These are phyloP conservation scores for Neofusicoccum umdonicola DNA, from an alignment of 2,329 filamentous ascomycete species.

Conservation along the genomic window DNA sequence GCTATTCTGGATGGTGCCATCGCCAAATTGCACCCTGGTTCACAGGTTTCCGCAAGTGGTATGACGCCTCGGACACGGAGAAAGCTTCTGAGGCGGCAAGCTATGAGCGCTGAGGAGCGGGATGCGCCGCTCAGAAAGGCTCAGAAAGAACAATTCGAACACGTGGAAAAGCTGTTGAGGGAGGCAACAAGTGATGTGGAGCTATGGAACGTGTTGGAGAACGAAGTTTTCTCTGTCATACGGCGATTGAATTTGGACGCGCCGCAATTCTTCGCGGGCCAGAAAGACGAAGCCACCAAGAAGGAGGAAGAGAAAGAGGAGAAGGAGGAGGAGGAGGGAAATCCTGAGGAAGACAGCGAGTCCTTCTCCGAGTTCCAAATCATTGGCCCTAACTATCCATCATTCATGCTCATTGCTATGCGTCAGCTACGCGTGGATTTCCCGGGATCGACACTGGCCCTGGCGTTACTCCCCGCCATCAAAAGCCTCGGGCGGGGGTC, in stretches of 20 bases:
- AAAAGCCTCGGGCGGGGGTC: slow-evolving; percentile 67
- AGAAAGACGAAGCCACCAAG: not conserved
- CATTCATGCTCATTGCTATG: slow-evolving; percentile 58
- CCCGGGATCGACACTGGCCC: slow-evolving; percentile 57
- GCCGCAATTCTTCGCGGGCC: not conserved
- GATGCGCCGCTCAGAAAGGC: slow-evolving; percentile 5
- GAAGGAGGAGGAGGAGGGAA: not conserved
- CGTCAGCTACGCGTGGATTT: slow-evolving; percentile 59
- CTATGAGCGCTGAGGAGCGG: not conserved
- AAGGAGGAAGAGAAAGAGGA: not conserved
- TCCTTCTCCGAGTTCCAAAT: slow-evolving; percentile 47
- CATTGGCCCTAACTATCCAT: slow-evolving; percentile 64
- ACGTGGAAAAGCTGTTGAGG: slow-evolving; percentile 56
- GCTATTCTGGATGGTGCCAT: slow-evolving; percentile 1
- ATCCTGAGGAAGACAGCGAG: not conserved
- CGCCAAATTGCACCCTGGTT: not conserved
- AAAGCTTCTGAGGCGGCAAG: not conserved
- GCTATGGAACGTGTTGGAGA: slow-evolving; percentile 66
- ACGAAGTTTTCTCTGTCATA: slow-evolving; percentile 64
- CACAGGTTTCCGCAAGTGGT: not conserved
- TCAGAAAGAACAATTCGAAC: slow-evolving; percentile 22
- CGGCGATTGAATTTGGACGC: slow-evolving; percentile 53
- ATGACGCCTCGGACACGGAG: not conserved
- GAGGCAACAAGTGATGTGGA: slow-evolving; percentile 59
- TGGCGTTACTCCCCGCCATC: slow-evolving; percentile 64